phyloP scores from a whole-genome alignment of 257 asterid species.

The Solanum sejunctum region DNA sequence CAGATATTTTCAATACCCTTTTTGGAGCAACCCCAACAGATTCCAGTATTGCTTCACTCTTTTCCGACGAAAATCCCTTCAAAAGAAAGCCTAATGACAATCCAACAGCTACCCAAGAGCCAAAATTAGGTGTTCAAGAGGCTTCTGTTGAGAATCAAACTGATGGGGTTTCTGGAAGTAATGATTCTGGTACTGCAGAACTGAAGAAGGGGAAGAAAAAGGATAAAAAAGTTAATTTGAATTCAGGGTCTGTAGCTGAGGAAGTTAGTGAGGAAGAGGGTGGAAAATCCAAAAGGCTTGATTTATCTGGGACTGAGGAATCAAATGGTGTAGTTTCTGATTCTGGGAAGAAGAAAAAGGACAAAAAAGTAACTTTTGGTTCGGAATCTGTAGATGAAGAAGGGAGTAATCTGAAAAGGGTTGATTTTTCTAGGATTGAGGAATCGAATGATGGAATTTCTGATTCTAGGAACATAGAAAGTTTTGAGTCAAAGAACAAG shows the following conservation, averaged over 20 bases:
- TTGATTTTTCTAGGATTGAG: background rate
- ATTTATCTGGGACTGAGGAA: background rate
- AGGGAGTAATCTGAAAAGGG: background rate
- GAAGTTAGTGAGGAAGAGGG: background rate
- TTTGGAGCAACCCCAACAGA: conserved; percentile 38
- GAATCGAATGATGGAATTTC: conserved; percentile 2
- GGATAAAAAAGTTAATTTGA: conserved; percentile 16
- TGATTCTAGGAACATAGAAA: background rate
- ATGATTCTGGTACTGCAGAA: conserved; percentile 16
- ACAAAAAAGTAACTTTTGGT: conserved; percentile 1
- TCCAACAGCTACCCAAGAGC: conserved; percentile 2
- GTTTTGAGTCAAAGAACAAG: conserved; percentile 4
- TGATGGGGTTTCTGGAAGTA: conserved; percentile 2
- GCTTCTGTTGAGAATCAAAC: background rate
- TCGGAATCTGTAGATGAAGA: background rate
- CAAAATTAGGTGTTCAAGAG: background rate
- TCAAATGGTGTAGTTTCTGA: conserved; percentile 3
- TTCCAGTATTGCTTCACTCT: conserved; percentile 27
- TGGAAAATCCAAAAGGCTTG: background rate
- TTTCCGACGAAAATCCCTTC: conserved; percentile 73
- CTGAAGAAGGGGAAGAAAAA: conserved; percentile 24
- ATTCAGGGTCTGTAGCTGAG: background rate
- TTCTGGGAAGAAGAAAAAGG: conserved; percentile 1
- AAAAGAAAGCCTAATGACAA: conserved; percentile 33
- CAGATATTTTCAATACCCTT: conserved; percentile 39